A percentile compares a stretch with the other conserved stretches of the same genome.
phyloP scores from a whole-genome alignment of 129 eudicot species.

The Helianthus tuberosus region DNA sequence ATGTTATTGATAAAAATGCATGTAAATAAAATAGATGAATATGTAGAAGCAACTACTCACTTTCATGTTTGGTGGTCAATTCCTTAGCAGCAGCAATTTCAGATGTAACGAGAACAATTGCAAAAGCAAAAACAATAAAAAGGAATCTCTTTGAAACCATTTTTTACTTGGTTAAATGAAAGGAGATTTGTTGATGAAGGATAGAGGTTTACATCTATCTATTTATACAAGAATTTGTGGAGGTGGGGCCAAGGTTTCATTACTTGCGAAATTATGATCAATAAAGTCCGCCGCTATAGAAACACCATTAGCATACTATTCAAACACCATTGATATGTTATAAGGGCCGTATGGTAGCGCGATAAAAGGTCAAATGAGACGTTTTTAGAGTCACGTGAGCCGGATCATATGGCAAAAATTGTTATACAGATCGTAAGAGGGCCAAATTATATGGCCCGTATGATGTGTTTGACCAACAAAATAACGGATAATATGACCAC shows the following conservation, averaged over 20 bases:
- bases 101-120: neutral
- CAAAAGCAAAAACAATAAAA: neutral
- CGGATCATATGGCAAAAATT: too few relatives aligned
- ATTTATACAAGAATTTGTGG: conserved; percentile 12
- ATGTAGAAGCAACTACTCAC: neutral
- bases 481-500: too few relatives aligned
- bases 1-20: neutral
- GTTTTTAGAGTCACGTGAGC: too few relatives aligned
- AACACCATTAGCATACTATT: too few relatives aligned
- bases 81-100: conserved; percentile 8
- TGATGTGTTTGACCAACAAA: too few relatives aligned
- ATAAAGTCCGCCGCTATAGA: neutral
- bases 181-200: neutral
- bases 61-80: conserved; percentile 6
- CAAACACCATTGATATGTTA: too few relatives aligned
- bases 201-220: neutral
- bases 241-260: conserved; percentile 2
- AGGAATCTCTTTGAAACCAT: conserved; percentile 11
- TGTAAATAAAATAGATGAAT: neutral
- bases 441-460: too few relatives aligned
- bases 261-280: neutral
- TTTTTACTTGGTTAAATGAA: neutral
- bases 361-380: too few relatives aligned
- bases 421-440: too few relatives aligned
- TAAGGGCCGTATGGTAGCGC: too few relatives aligned